A percentile compares a stretch with the other conserved stretches of the same genome.
Evolutionary conservation across 2,329 filamentous ascomycete species (phyloP).

Genomic region (Penicillium concentricum): DNA sequence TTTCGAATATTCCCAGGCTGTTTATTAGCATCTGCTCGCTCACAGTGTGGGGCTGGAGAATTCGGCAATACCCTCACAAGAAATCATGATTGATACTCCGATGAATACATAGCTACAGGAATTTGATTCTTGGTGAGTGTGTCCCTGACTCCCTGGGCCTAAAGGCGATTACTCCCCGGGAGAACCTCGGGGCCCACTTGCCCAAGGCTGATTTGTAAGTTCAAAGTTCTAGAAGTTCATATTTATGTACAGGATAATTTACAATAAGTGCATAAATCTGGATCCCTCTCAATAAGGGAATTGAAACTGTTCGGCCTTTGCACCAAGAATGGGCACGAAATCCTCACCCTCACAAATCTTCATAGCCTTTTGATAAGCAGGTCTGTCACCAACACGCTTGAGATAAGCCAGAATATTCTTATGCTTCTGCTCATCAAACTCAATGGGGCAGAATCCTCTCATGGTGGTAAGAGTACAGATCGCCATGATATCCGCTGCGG

Average conservation of each 20-base stretch:
- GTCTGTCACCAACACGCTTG: conserved; percentile 19
- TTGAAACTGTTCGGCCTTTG: conserved; percentile 13
- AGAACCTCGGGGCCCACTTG: not conserved
- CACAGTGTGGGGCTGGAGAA: not conserved
- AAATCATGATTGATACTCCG: not conserved
- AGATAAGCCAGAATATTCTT: conserved; percentile 20
- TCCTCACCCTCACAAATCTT: conserved; percentile 22
- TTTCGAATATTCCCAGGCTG: conserved; percentile 10
- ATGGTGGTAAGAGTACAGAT: conserved; percentile 23
- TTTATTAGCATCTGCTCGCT: not conserved
- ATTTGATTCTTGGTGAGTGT: no score
- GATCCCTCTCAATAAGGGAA: conserved; percentile 9
- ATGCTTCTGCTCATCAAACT: conserved; percentile 18
- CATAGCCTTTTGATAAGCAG: conserved; percentile 24
- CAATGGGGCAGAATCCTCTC: conserved; percentile 18
- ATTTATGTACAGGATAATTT: not conserved
- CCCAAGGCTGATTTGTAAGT: no score
- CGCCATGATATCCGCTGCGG: conserved; percentile 23
- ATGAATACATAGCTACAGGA: not conserved
- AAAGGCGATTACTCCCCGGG: not conserved
- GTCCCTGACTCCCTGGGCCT: not conserved
- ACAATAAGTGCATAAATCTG: not conserved
- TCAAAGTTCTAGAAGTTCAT: not conserved
- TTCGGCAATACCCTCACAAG: not conserved
- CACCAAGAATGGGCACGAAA: conserved; percentile 19